These are phyloP conservation scores for Yamadazyma olivae DNA, from an alignment of 805 yeast species.

Conservation along the genomic window DNA sequence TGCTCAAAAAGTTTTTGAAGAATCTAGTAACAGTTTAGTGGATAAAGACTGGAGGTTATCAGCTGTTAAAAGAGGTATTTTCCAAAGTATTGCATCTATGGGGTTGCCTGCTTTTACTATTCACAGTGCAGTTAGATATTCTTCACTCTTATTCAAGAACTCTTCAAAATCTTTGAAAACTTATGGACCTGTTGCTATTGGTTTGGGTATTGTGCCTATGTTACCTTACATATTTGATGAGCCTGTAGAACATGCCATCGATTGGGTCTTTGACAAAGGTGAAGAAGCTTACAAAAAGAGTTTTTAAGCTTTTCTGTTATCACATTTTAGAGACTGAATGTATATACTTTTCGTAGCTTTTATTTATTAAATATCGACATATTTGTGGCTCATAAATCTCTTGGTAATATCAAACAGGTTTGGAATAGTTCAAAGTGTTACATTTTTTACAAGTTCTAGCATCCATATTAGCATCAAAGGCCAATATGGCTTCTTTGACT, in stretches of 20 bases:
- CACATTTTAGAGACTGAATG: too few relatives aligned
- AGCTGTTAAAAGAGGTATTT: slow-evolving; percentile 68
- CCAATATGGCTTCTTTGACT: slow-evolving; percentile 75
- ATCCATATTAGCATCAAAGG: slow-evolving; percentile 59
- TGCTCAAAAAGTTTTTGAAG: slow-evolving; percentile 32
- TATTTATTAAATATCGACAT: too few relatives aligned
- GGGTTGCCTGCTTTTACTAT: slow-evolving; percentile 85
- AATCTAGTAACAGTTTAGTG: slow-evolving; percentile 21
- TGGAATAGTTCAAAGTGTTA: slow-evolving; percentile 69
- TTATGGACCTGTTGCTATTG: slow-evolving; percentile 78
- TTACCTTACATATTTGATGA: slow-evolving; percentile 79
- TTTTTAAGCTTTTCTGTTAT: too few relatives aligned
- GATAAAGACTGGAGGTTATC: slow-evolving; percentile 67
- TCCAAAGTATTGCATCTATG: slow-evolving; percentile 82
- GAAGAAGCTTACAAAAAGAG: slow-evolving; percentile 25
- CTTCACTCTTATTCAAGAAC: slow-evolving; percentile 61
- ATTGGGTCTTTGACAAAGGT: slow-evolving; percentile 55
- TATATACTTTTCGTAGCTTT: too few relatives aligned
- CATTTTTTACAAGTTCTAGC: slow-evolving; percentile 74
- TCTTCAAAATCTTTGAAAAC: slow-evolving; percentile 47
- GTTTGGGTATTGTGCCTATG: slow-evolving; percentile 72
- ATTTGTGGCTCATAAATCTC: background rate
- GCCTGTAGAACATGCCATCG: slow-evolving; percentile 73
- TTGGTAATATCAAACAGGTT: slow-evolving; percentile 34
- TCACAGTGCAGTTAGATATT: slow-evolving; percentile 70